Base-by-base conservation (phyloP, 1,139 yeast genomes). In the Geotrichum europaeum region DNA sequence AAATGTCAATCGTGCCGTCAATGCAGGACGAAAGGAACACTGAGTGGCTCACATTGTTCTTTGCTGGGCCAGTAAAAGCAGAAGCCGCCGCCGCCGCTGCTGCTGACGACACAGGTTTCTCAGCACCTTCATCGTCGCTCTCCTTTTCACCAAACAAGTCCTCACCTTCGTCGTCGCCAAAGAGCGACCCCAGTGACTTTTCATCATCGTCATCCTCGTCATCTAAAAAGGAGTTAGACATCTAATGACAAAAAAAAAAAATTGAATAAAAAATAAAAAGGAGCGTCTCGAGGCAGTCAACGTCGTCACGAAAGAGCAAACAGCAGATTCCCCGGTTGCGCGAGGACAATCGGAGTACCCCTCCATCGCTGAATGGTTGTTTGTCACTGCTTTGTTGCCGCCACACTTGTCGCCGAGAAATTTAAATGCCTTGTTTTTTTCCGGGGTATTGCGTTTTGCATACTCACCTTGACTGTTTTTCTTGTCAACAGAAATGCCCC, bases 21-120 rank as follows among this genome's bases (percentile, higher is more conserved):
- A 91, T 85, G 24, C 91, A 82, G 0, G 97, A 85, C 4, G 95
- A 81, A 79, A 91, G 75, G 70, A 94, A 90, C 2, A 88, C 79
- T 52, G 80, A 75, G 52, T 84, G 84, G 66, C 85, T 86, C n/a
- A 63, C 43, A 5, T 54, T 62, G 28, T 65, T 64, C 25, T 63
- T 66, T 15, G 55, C 49, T n/a, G 54, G 49, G 25, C 53, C 49
- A 5, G 51, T 15, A 15, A n/a, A 30, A 5, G 56, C 62, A 2
- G 63, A 51, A 12, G 55, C 54, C 22, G 58, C 62, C 15, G 25
- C 57, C 22, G 30, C 57, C 22, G 30, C 64, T 1, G 53, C 49
- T 40, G 56, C 57, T 34, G 54, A 53, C 20, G 59, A 53, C 30
- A 58, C 62, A 25, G 61, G 61, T 9, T 60, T 62, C 3, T 66